A percentile compares a stretch with the other conserved stretches of the same genome.
Evolutionary conservation across 75 land plant species (phyloP).

Genomic region (Gnetum montanum): DNA sequence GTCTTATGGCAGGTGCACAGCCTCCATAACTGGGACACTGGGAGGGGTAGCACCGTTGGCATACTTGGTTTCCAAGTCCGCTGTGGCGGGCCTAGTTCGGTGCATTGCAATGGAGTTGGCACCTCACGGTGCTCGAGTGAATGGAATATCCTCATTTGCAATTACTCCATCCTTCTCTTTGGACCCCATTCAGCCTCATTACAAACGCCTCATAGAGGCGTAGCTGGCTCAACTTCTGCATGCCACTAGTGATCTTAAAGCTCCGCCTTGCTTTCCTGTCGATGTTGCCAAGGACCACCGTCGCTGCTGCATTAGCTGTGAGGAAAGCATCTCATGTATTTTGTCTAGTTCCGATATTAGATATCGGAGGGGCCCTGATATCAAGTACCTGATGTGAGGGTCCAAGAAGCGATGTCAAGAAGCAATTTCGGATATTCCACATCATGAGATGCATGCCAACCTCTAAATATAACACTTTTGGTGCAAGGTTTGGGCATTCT

Average conservation of each 20-base stretch:
- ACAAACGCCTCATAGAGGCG: neutral
- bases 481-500: too few species aligned
- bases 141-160: conserved; percentile 20
- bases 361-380: too few species aligned
- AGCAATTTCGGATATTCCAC: too few species aligned
- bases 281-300: conserved; percentile 9
- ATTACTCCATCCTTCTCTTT: neutral
- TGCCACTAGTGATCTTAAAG: neutral
- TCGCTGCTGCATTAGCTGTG: too few species aligned
- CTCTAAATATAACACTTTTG: too few species aligned
- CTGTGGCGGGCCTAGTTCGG: conserved; percentile 7
- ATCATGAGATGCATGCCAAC: too few species aligned
- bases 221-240: neutral
- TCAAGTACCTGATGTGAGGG: too few species aligned
- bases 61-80: conserved; percentile 18
- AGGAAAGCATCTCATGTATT: too few species aligned
- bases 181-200: neutral
- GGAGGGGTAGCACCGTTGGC: conserved; percentile 17
- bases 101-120: conserved; percentile 12
- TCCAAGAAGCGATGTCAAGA: too few species aligned
- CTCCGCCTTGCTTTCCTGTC: neutral
- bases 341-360: too few species aligned
- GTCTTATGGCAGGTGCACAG: conserved; percentile 11
- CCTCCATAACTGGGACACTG: conserved; percentile 16
- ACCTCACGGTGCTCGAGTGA: conserved; percentile 10